Conservation (phyloP, 306 rosid genomes). For the Trifolium dubium region DNA sequence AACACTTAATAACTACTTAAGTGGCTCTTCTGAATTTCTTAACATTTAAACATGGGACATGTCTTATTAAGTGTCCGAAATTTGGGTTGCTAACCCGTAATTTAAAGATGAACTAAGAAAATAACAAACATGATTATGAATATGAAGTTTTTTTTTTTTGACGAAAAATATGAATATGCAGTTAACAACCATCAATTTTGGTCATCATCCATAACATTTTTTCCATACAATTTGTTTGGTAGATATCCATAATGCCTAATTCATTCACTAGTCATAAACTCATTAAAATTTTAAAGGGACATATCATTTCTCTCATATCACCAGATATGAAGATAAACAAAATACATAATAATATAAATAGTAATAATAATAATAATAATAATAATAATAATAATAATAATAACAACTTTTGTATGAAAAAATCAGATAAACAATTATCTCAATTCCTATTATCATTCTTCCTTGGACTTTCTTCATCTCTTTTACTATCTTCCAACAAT, state of each 20-base stretch:
- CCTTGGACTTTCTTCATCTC: constrained; percentile 52
- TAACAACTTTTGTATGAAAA: constrained; percentile 13
- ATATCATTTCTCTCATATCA: neutral
- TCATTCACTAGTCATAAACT: neutral
- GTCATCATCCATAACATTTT: neutral
- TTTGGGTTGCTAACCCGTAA: neutral
- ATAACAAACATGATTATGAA: no score
- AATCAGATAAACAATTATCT: constrained; percentile 36
- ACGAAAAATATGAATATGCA: neutral
- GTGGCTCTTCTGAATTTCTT: no score
- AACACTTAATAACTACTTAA: no score
- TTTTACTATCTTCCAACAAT: constrained; percentile 69
- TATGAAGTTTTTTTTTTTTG: no score
- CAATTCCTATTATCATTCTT: constrained; percentile 66
- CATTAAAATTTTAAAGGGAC: neutral
- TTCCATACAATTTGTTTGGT: neutral
- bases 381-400: neutral
- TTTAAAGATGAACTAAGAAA: neutral
- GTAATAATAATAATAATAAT: neutral
- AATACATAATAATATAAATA: neutral
- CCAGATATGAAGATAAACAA: neutral
- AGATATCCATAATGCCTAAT: constrained; percentile 9
- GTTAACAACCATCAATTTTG: neutral
- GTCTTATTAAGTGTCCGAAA: neutral
- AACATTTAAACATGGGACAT: neutral